These are phyloP conservation scores for Ophiocordyceps camponoti-saundersi DNA, from an alignment of 2,329 filamentous ascomycete genomes.

Conservation along the genomic window DNA sequence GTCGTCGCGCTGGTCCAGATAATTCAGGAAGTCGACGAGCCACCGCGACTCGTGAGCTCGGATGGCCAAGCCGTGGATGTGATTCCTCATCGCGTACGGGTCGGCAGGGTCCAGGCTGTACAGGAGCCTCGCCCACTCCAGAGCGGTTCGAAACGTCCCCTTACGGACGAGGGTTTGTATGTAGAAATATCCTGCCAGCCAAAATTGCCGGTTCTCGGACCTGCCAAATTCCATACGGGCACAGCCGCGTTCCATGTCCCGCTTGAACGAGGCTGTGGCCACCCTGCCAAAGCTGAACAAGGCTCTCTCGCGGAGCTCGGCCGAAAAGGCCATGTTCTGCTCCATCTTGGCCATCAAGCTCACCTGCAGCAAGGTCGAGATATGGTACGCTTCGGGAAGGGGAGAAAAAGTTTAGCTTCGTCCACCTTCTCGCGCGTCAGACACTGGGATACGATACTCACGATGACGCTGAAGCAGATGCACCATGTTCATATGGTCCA, in stretches of 20 bases:
- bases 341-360: constrained; percentile 86
- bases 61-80: constrained; percentile 74
- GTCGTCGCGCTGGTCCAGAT: constrained; percentile 16
- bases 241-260: constrained; percentile 57
- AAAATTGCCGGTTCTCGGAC: constrained; percentile 83
- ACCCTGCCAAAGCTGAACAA: constrained; percentile 89
- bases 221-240: constrained; percentile 67
- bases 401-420: background rate
- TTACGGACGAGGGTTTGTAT: constrained; percentile 72
- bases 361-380: constrained; percentile 85
- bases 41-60: constrained; percentile 61
- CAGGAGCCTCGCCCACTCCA: constrained; percentile 85
- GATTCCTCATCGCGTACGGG: constrained; percentile 66
- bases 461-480: constrained; percentile 38
- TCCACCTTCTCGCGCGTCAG: background rate
- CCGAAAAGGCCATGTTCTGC: constrained; percentile 68
- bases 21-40: constrained; percentile 51
- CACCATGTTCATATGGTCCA: constrained; percentile 69
- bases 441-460: constrained; percentile 12
- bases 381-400: constrained; percentile 51
- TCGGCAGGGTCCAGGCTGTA: constrained; percentile 60
- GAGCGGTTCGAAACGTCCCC: constrained; percentile 82
- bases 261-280: constrained; percentile 65
- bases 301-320: constrained; percentile 77
- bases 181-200: constrained; percentile 79